Evolutionary conservation across 768 basidiomycete genomes (phyloP).

Genomic region (Kwoniella dejecticola): DNA sequence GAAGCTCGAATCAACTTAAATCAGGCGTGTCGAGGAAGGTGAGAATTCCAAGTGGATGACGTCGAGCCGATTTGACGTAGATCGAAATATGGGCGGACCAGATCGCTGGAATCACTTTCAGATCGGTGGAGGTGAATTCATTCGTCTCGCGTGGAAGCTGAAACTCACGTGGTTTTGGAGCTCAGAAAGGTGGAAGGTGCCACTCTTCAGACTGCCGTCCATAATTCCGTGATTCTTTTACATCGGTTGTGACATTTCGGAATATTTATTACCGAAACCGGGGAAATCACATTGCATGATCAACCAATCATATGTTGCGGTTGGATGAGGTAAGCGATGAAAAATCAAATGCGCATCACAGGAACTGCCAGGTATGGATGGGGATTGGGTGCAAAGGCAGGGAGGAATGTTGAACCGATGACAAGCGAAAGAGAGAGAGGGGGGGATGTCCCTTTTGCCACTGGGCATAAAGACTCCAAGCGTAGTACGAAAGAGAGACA

Average conservation of each 20-base stretch:
- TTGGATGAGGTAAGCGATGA: constrained; percentile 2
- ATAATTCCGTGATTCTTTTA: constrained; percentile 5
- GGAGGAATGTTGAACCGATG: constrained; percentile 1
- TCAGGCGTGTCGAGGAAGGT: not conserved
- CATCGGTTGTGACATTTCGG: not conserved
- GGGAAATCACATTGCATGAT: not conserved
- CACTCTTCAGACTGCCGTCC: no score
- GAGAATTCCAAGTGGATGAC: not conserved
- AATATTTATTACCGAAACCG: constrained; percentile 6
- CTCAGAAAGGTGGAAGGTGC: no score
- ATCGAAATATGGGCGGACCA: not conserved
- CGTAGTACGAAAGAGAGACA: not conserved
- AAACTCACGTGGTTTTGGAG: no score
- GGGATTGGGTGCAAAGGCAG: no score
- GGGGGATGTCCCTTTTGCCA: not conserved
- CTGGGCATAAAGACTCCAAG: not conserved
- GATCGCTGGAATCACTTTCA: constrained; percentile 16
- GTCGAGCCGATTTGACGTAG: not conserved
- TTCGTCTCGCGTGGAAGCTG: no score
- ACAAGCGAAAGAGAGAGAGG: no score
- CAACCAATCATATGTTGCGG: not conserved
- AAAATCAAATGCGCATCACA: no score
- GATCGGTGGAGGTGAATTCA: not conserved
- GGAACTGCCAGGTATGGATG: not conserved
- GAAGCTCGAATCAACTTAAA: not conserved